Evolutionary conservation across 2,329 filamentous ascomycete genomes (phyloP), one percentile per base, ranked within the genome.

Genomic region (Neofusicoccum ribis): DNA sequence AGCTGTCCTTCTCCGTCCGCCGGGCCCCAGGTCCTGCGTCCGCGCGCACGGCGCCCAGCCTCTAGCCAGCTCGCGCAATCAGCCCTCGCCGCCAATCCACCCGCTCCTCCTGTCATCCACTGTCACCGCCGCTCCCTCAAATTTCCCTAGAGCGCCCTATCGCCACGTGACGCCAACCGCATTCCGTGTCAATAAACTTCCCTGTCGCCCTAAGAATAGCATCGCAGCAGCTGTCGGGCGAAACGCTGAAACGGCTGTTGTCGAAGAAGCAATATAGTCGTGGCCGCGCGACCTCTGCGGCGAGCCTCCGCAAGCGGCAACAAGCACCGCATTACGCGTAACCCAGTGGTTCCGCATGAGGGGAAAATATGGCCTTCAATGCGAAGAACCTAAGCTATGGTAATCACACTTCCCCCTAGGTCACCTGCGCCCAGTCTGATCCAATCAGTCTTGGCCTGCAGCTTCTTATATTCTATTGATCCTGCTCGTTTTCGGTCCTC

Each of bases 331-430:
- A 20, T 27, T 39, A 60, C 43, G 27, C 44, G 59, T 62, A 23
- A 31, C 41, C 43, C 41, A 50, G 17, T 31, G 14, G 12, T n/a
- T 31, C 20, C n/a, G 31, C 50, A 67, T 61, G 61, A 52, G 15
- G 27, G 27, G 6, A 31, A 43, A 90, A 88, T 72, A 89, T 83
- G 79, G 81, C 79, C 67, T 79, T 91, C 73, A 91, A 87, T 62
- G 81, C 86, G 70, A 91, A 91, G 72, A 88, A 91, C 76, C 84
- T 93, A 56, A 83, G 84, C 65, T 93, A 91, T 82, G 83, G 85
- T 79, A 76, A 52, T 44, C 34, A 9, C 39, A 17, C 17, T 46
- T 31, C 56, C 27, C 4, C 23, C 27, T 27, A 47, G 9, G 4
- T 39, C 9, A 39, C 41, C 12, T 39, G 9, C n/a, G 15, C 34